Evolutionary conservation across 441 rosid genomes (phyloP).

Genomic region (Populus tomentosa): DNA sequence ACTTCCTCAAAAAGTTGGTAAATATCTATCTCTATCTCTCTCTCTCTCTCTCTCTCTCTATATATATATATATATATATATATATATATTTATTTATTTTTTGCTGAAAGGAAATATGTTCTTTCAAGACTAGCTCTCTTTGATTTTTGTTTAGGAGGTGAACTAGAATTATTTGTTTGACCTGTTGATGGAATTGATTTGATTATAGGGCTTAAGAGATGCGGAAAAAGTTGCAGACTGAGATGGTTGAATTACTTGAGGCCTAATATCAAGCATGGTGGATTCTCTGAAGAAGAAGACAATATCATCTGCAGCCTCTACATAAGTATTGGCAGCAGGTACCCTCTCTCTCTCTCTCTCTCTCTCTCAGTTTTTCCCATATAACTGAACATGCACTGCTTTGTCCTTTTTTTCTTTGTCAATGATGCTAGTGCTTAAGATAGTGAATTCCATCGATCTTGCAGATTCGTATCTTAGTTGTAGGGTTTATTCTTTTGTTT

Average conservation of each 20-base stretch:
- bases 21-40: background rate
- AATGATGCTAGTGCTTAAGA: conserved; percentile 1
- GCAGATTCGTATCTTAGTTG: background rate
- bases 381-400: conserved; percentile 15
- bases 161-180: background rate
- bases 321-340: conserved; percentile 98
- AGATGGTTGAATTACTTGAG: conserved; percentile 97
- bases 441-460: background rate
- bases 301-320: conserved; percentile 91
- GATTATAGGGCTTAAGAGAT: conserved; percentile 72
- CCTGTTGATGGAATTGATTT: background rate
- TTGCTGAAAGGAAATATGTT: background rate
- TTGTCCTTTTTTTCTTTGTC: conserved; percentile 35
- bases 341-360: conserved; percentile 13
- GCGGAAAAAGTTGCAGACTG: conserved; percentile 95
- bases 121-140: background rate
- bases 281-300: conserved; percentile 98
- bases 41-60: too few species aligned
- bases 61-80: too few species aligned
- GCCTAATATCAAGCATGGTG: conserved; percentile 94
- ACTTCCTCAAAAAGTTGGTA: conserved; percentile 97
- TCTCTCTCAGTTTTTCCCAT: conserved; percentile 1
- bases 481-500: conserved; percentile 20
- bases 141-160: background rate
- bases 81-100: too few species aligned